Evolutionary conservation across 768 basidiomycete species (phyloP), one percentile per base, ranked within the genome.

Genomic region (Chalciporus pseudorubinellus): DNA sequence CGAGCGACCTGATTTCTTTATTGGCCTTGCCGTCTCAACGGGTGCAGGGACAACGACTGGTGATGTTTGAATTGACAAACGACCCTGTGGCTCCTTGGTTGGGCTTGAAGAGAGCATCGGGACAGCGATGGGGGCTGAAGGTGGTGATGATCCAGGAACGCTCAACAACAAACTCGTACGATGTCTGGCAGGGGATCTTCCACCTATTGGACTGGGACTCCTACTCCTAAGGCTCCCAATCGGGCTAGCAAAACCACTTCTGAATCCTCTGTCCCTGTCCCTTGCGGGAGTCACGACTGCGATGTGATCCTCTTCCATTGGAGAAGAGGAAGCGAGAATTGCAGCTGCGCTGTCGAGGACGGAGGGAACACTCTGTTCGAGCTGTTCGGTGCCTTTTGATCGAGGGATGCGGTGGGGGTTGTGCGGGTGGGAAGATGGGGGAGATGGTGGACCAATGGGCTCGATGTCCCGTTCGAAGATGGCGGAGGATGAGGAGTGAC

Each of bases 391-490:
- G 29, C 76, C 75, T 66, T 87, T 87, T 18, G 84, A 81, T 36
- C 89, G 78, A 0, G 89, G 80, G 45, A 83, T 86, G 24, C 85
- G 80, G 64, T 90, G 89, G 0, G 89, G 88, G 61, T 89, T 85
- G 22, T 59, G 64, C 2, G 68, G 74, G 49, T 58, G 74, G 56
- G 74, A 59, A 67, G 74, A 59, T 40, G 50, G 69, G 52, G 61
- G 77, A 29, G 70, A 77, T 59, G 65, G 62, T 0, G 67, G 64
- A 6, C 63, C 60, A 1, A 70, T 48, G 14, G 85, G 85, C 58
- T 93, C 92, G 56, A 95, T 92, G 66, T 95, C 92, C 31, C 92
- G 83, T 70, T 95, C 92, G 53, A 95, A 95, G 51, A 94, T 95
- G 33, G 92, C 91, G 1, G 90, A 92, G 0, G 89, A 89, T 0